Conservation (phyloP, 2,329 filamentous ascomycete genomes). For the Ophiostoma perfectum region DNA sequence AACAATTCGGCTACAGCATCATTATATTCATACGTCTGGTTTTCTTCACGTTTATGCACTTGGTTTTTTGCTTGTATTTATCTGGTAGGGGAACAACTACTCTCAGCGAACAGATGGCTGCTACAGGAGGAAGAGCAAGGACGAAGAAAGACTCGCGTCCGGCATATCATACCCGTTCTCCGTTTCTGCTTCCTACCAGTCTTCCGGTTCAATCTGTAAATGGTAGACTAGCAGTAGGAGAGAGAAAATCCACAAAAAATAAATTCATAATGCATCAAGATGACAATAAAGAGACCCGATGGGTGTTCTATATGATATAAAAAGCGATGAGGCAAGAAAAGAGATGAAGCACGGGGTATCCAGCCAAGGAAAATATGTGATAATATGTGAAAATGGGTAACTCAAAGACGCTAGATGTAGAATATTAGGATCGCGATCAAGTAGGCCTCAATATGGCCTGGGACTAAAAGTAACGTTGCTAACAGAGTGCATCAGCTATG, state of each 20-base stretch:
- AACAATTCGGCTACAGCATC: conserved; percentile 19
- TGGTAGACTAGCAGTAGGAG: neutral
- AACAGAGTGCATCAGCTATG: neutral
- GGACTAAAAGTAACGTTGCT: too few relatives aligned
- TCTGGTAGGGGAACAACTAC: neutral
- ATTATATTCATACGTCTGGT: neutral
- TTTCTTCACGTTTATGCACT: neutral
- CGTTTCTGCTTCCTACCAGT: too few relatives aligned
- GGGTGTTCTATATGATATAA: too few relatives aligned
- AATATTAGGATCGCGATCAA: too few relatives aligned
- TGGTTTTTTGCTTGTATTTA: neutral
- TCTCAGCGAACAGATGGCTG: neutral
- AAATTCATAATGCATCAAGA: neutral
- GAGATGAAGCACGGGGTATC: too few relatives aligned
- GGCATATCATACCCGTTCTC: too few relatives aligned
- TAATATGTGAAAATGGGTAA: neutral
- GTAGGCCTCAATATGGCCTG: too few relatives aligned
- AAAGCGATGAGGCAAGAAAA: too few relatives aligned
- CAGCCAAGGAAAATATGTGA: neutral
- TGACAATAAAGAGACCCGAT: neutral
- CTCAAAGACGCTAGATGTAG: neutral
- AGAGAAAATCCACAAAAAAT: neutral
- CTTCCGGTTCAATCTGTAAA: neutral
- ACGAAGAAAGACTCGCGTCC: neutral
- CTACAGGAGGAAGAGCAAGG: neutral